A percentile compares a stretch with the other conserved stretches of the same genome.
These are phyloP conservation scores for Pneumocystis murina DNA, from an alignment of 1,139 yeast species.

Conservation along the genomic window DNA sequence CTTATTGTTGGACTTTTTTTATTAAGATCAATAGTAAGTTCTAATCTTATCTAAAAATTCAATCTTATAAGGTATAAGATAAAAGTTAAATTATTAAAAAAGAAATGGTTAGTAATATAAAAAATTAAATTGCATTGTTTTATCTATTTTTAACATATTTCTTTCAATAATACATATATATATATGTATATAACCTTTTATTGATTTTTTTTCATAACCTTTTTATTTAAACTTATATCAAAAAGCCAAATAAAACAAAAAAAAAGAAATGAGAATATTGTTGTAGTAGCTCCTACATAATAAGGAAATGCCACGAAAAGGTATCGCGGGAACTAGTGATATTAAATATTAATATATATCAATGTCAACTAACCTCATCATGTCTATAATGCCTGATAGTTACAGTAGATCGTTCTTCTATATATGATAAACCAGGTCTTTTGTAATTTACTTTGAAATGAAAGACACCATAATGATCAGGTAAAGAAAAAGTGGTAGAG, in stretches of 20 bases:
- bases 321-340: conserved; percentile 45
- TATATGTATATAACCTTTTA: neutral
- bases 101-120: neutral
- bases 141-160: neutral
- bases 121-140: neutral
- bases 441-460: conserved; percentile 69
- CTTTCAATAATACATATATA: neutral
- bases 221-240: neutral
- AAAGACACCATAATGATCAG: conserved; percentile 96
- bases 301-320: conserved; percentile 81
- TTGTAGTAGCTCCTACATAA: conserved; percentile 52
- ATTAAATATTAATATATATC: neutral
- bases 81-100: neutral
- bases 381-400: conserved; percentile 90
- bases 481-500: conserved; percentile 48
- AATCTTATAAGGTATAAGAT: neutral
- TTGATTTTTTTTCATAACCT: neutral
- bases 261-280: conserved; percentile 57
- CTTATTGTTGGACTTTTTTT: conserved; percentile 35
- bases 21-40: conserved; percentile 43
- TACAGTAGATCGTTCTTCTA: conserved; percentile 53
- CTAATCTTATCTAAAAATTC: conserved; percentile 23
- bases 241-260: conserved; percentile 55
- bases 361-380: conserved; percentile 38
- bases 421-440: conserved; percentile 60